phyloP scores from a whole-genome alignment of 2,329 filamentous ascomycete species.

The Herpotrichia juniperi region DNA sequence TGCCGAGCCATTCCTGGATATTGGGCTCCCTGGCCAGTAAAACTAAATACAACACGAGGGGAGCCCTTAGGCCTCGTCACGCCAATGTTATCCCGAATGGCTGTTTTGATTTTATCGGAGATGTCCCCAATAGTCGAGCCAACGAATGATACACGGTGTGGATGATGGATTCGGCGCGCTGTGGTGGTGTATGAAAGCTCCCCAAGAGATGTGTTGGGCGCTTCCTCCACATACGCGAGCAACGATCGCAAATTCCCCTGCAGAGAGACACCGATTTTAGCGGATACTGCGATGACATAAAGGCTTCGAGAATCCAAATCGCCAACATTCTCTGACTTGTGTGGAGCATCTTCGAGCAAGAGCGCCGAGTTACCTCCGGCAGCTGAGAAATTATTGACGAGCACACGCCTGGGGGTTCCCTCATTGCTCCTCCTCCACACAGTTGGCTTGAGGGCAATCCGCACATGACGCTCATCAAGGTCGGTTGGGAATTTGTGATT shows the following conservation, averaged over 20 bases:
- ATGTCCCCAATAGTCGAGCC: conserved; percentile 6
- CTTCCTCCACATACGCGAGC: conserved; percentile 14
- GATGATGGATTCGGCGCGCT: conserved; percentile 31
- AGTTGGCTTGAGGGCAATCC: conserved; percentile 59
- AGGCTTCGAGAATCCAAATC: conserved; percentile 15
- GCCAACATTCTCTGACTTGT: not conserved
- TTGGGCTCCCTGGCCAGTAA: conserved; percentile 47
- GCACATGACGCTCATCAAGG: conserved; percentile 62
- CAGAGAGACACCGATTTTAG: conserved; percentile 10
- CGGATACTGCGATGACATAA: conserved; percentile 20
- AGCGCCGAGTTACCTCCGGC: conserved; percentile 45
- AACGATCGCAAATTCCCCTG: conserved; percentile 17
- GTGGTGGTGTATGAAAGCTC: conserved; percentile 32
- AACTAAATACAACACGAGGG: conserved; percentile 43
- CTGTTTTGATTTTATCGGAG: conserved; percentile 6
- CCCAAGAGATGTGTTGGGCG: conserved; percentile 11
- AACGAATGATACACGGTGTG: conserved; percentile 15
- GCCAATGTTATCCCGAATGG: conserved; percentile 1
- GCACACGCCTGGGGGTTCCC: conserved; percentile 7
- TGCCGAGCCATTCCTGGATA: conserved; percentile 22
- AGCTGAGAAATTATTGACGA: conserved; percentile 48
- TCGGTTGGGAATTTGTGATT: conserved; percentile 66
- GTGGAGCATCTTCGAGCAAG: conserved; percentile 28
- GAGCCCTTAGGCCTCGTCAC: conserved; percentile 12
- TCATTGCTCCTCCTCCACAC: conserved; percentile 8